Evolutionary conservation across 768 basidiomycete species (phyloP).

Genomic region (Auricularia sp.): DNA sequence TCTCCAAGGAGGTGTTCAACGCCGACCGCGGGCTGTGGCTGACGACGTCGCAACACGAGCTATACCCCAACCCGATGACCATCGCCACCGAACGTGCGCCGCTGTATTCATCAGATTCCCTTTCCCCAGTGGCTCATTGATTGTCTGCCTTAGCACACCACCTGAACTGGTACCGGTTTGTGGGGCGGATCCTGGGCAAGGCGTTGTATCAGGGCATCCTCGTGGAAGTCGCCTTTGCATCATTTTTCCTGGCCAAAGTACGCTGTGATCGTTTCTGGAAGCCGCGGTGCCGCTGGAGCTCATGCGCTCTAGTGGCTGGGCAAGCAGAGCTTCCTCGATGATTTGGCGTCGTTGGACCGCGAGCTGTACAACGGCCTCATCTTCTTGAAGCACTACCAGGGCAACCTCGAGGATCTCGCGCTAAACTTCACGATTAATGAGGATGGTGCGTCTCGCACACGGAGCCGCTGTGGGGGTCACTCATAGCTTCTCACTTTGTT

Average conservation of each 20-base stretch:
- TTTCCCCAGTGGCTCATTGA: background rate
- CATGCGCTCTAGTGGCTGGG: conserved; percentile 64
- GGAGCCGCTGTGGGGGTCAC: background rate
- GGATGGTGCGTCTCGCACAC: conserved; percentile 50
- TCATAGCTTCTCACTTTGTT: too few species aligned
- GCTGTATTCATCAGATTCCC: background rate
- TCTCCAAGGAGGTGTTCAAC: conserved; percentile 92
- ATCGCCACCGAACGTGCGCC: conserved; percentile 79
- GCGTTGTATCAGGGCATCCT: conserved; percentile 95
- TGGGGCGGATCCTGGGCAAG: conserved; percentile 90
- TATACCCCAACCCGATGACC: conserved; percentile 89
- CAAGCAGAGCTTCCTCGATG: conserved; percentile 85
- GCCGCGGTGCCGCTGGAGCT: background rate
- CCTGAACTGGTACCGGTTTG: conserved; percentile 85
- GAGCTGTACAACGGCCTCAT: conserved; percentile 89
- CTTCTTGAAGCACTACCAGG: conserved; percentile 85
- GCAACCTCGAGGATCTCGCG: conserved; percentile 78
- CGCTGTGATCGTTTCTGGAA: conserved; percentile 3
- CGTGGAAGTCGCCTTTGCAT: conserved; percentile 89
- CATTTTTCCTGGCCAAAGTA: conserved; percentile 88
- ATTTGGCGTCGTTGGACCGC: conserved; percentile 82
- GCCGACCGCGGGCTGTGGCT: conserved; percentile 92
- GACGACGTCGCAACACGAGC: conserved; percentile 78
- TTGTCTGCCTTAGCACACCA: conserved; percentile 51
- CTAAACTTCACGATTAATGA: conserved; percentile 82